Conservation (phyloP, 306 rosid species). For the Neltuma alba region DNA sequence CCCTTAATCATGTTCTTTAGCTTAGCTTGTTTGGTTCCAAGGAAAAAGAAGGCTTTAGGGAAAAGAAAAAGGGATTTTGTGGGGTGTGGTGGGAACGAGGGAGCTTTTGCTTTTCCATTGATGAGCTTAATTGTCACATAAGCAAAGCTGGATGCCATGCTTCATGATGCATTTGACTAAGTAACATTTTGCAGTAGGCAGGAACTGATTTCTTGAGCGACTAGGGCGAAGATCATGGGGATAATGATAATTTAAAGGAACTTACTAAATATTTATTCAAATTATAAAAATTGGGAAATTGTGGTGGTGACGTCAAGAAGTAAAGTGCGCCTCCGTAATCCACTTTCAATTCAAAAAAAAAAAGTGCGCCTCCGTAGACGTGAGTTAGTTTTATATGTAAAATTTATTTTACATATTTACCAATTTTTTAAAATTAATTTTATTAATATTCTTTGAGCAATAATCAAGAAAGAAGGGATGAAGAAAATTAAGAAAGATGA, state of each 20-base stretch:
- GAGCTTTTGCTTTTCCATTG: constrained; percentile 3
- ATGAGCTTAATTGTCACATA: constrained; percentile 38
- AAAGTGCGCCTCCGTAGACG: too few species aligned
- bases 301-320: not conserved
- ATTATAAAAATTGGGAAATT: not conserved
- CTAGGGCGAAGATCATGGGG: not conserved
- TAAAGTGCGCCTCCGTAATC: too few species aligned
- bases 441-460: too few species aligned
- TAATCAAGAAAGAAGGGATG: too few species aligned
- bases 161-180: not conserved
- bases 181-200: not conserved
- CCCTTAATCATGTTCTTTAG: not conserved
- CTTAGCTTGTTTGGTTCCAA: not conserved
- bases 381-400: too few species aligned
- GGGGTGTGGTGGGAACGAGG: not conserved
- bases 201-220: not conserved
- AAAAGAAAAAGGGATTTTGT: not conserved
- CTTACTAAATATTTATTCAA: too few species aligned
- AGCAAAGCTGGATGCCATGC: constrained; percentile 34
- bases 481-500: too few species aligned
- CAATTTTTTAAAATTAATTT: too few species aligned
- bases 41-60: not conserved
- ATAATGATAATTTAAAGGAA: not conserved
- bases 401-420: too few species aligned
- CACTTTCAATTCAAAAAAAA: too few species aligned